Conservation (phyloP, 371 early-diverging fungal genomes). For the Mortierella sp. region DNA sequence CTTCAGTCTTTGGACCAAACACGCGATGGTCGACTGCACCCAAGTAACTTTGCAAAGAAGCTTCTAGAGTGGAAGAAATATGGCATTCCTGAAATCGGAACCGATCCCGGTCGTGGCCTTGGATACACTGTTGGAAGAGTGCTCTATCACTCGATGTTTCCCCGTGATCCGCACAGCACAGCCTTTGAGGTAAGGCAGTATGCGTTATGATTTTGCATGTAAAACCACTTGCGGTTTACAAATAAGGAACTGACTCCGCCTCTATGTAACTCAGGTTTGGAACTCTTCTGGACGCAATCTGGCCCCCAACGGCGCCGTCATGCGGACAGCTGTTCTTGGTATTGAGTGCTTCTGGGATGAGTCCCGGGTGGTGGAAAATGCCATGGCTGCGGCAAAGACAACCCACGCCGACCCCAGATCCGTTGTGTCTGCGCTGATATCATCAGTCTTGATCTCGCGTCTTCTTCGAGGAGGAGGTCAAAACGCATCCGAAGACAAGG, state of each 20-base stretch:
- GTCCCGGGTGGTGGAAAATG: constrained; percentile 64
- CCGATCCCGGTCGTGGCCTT: constrained; percentile 60
- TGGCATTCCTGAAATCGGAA: constrained; percentile 65
- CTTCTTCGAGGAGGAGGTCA: constrained; percentile 52
- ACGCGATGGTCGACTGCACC: constrained; percentile 60
- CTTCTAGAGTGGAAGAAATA: constrained; percentile 58
- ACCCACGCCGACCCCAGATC: constrained; percentile 78
- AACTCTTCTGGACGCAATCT: constrained; percentile 28
- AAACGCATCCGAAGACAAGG: constrained; percentile 29
- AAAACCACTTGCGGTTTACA: no score
- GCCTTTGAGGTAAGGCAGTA: constrained; percentile 43
- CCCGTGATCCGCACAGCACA: constrained; percentile 47
- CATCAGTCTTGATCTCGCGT: constrained; percentile 67
- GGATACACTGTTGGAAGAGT: constrained; percentile 63
- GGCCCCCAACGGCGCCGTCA: constrained; percentile 73
- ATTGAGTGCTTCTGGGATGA: constrained; percentile 73
- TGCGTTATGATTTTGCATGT: not conserved
- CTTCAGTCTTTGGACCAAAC: constrained; percentile 62
- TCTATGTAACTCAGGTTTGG: constrained; percentile 40
- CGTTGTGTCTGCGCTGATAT: constrained; percentile 66
- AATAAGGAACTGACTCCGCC: no score
- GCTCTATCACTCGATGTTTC: constrained; percentile 57
- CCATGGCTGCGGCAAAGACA: constrained; percentile 66
- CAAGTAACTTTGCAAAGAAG: constrained; percentile 61
- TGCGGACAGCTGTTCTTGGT: constrained; percentile 68